These are phyloP conservation scores for Yamadazyma conglobata DNA, from an alignment of 1,139 yeast genomes.

Conservation along the genomic window DNA sequence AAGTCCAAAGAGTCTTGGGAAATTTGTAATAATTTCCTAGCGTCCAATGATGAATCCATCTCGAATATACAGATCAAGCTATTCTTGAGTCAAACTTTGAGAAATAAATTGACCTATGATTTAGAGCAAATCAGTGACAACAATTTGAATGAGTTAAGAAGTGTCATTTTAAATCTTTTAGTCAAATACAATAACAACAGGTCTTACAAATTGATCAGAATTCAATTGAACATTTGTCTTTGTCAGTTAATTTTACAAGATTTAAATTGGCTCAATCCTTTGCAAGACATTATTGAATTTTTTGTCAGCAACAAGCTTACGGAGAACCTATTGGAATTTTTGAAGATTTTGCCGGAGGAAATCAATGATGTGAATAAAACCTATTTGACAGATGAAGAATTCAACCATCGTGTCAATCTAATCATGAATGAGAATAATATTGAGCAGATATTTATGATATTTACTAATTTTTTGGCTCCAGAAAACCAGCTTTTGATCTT, in stretches of 20 bases:
- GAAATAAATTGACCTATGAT: slow-evolving; percentile 83
- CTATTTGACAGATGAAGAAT: slow-evolving; percentile 79
- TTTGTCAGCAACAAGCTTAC: slow-evolving; percentile 33
- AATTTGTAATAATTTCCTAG: slow-evolving; percentile 36
- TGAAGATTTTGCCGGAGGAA: slow-evolving; percentile 90
- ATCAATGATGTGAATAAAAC: slow-evolving; percentile 73
- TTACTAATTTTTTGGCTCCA: slow-evolving; percentile 46
- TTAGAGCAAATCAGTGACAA: slow-evolving; percentile 63
- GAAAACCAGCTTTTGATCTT: slow-evolving; percentile 42
- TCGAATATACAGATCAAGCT: slow-evolving; percentile 53
- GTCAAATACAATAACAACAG: slow-evolving; percentile 38
- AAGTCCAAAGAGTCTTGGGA: slow-evolving; percentile 74
- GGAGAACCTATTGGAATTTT: slow-evolving; percentile 58
- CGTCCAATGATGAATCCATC: slow-evolving; percentile 6
- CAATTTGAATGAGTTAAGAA: slow-evolving; percentile 53
- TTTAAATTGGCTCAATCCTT: slow-evolving; percentile 66
- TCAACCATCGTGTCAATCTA: slow-evolving; percentile 60
- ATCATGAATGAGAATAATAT: slow-evolving; percentile 56
- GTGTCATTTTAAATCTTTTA: slow-evolving; percentile 57
- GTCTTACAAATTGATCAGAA: slow-evolving; percentile 57
- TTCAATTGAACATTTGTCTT: slow-evolving; percentile 77
- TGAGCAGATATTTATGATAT: slow-evolving; percentile 59
- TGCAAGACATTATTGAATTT: slow-evolving; percentile 59
- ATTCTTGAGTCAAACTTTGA: slow-evolving; percentile 87
- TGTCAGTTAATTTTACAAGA: slow-evolving; percentile 81